Conservation (phyloP, 1,139 yeast genomes). For the Protomyces gravidus region DNA sequence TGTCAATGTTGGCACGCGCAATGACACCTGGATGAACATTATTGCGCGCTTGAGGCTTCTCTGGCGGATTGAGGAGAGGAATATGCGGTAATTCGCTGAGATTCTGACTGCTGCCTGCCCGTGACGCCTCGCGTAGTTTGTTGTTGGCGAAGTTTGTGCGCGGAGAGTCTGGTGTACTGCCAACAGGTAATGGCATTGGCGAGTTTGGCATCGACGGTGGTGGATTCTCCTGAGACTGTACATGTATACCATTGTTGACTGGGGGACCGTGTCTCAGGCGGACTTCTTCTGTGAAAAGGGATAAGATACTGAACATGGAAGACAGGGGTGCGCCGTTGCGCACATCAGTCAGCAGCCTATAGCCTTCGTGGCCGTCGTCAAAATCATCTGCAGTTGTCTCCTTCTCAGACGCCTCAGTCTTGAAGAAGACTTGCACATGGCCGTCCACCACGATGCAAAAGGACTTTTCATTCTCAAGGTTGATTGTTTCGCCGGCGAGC, state of each 20-base stretch:
- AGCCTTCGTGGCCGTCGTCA: constrained; percentile 51
- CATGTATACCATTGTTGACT: background rate
- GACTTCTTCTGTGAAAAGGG: constrained; percentile 54
- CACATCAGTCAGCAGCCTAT: constrained; percentile 76
- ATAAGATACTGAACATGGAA: constrained; percentile 72
- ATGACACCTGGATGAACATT: constrained; percentile 44
- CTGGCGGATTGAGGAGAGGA: constrained; percentile 10
- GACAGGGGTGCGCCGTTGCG: constrained; percentile 81
- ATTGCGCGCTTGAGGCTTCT: background rate
- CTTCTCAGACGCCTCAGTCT: constrained; percentile 41
- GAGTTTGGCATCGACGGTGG: background rate
- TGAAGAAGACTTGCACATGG: constrained; percentile 70
- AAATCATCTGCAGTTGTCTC: constrained; percentile 44
- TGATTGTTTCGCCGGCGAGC: constrained; percentile 68
- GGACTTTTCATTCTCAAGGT: constrained; percentile 70
- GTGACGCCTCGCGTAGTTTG: too few relatives aligned
- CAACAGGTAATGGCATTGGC: background rate
- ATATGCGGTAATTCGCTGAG: constrained; percentile 14
- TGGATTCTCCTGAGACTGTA: background rate
- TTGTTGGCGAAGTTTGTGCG: background rate
- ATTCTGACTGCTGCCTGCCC: background rate
- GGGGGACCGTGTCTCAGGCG: constrained; percentile 29
- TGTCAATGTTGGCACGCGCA: constrained; percentile 59
- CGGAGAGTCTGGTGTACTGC: constrained; percentile 5
- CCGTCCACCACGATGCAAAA: constrained; percentile 96